phyloP scores from a whole-genome alignment of 1,284 basidiomycete species.

The Marasmius tenuissimus region DNA sequence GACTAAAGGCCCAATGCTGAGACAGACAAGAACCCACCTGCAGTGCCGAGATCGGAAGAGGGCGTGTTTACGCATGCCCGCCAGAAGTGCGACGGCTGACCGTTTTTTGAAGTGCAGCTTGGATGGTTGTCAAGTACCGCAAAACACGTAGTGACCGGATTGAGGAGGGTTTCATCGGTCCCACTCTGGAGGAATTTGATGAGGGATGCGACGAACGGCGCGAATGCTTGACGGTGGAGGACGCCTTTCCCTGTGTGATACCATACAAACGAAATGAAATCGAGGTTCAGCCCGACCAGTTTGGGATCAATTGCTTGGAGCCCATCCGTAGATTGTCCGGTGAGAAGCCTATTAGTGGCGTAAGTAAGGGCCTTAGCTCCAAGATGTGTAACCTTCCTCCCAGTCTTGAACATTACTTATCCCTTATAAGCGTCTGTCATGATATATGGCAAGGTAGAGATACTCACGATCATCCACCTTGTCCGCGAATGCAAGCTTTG shows the following conservation, averaged over 20 bases:
- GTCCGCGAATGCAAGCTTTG: conserved; percentile 18
- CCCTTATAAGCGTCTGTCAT: no score
- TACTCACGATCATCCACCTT: conserved; percentile 28
- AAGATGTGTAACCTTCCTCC: not conserved
- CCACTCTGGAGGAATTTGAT: not conserved
- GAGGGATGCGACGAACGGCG: conserved; percentile 2
- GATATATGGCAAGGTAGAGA: not conserved
- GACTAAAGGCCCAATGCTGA: not conserved
- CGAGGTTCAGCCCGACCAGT: conserved; percentile 1
- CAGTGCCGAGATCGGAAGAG: conserved; percentile 30
- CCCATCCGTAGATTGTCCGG: not conserved
- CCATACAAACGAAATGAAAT: conserved; percentile 8
- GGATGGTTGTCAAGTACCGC: conserved; percentile 22
- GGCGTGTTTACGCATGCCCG: conserved; percentile 23
- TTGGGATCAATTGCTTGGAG: not conserved
- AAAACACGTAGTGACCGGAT: not conserved
- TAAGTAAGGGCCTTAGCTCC: not conserved
- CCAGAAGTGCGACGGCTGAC: conserved; percentile 27
- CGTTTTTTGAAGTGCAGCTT: conserved; percentile 9
- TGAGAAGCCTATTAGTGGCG: not conserved
- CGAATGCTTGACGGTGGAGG: conserved; percentile 5
- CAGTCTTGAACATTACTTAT: conserved; percentile 7
- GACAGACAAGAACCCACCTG: conserved; percentile 28
- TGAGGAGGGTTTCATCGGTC: not conserved
- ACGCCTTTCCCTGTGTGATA: conserved; percentile 2